Conservation (phyloP, 2,329 filamentous ascomycete genomes). For the Harringtonia lauricola region DNA sequence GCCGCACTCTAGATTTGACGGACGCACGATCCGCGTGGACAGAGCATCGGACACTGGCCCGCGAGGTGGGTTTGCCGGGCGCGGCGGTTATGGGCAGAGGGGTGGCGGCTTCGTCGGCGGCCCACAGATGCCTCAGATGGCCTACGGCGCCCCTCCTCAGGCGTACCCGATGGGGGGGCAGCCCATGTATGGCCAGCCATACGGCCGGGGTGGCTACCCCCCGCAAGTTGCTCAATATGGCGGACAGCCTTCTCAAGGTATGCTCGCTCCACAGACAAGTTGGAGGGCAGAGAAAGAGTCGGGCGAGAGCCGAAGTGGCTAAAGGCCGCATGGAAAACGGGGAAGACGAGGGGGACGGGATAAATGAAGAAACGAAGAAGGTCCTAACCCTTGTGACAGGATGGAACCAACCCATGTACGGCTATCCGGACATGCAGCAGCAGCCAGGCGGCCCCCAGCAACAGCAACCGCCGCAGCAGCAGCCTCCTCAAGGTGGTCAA, state of each 20-base stretch:
- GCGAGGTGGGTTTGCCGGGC: constrained; percentile 40
- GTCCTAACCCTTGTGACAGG: constrained; percentile 16
- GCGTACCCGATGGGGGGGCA: constrained; percentile 24
- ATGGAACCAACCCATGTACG: constrained; percentile 24
- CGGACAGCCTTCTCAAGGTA: constrained; percentile 25
- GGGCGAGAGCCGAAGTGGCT: not conserved
- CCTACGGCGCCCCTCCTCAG: constrained; percentile 21
- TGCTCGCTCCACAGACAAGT: no score
- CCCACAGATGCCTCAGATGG: constrained; percentile 22
- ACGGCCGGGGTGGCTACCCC: constrained; percentile 31
- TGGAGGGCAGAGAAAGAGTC: no score
- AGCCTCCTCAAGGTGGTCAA: constrained; percentile 24
- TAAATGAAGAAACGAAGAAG: not conserved
- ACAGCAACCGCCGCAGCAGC: constrained; percentile 25
- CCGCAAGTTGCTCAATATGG: constrained; percentile 27
- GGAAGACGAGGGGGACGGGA: not conserved
- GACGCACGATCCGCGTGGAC: constrained; percentile 88
- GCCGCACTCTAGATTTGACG: constrained; percentile 61
- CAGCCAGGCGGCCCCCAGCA: constrained; percentile 18
- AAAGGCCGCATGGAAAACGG: not conserved
- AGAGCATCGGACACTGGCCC: constrained; percentile 77
- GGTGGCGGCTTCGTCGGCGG: constrained; percentile 22
- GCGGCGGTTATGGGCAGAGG: constrained; percentile 18
- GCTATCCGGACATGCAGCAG: constrained; percentile 33
- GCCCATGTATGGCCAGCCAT: constrained; percentile 27